These are phyloP conservation scores for Fonsecaea pugnacius DNA, from an alignment of 2,329 filamentous ascomycete species.

Conservation along the genomic window DNA sequence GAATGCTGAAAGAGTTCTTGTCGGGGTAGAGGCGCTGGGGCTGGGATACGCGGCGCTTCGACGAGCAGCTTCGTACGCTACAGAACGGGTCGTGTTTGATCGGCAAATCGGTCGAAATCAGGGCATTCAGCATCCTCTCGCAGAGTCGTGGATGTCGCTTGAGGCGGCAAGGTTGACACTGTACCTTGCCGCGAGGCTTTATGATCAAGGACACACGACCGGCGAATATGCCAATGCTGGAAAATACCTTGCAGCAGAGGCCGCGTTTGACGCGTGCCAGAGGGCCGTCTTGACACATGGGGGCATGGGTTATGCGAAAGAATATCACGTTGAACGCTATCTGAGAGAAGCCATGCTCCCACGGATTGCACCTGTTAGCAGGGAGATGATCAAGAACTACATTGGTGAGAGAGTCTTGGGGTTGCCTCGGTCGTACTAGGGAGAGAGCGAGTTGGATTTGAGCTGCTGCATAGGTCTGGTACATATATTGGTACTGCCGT, in stretches of 20 bases:
- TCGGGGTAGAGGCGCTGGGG: slow-evolving; percentile 49
- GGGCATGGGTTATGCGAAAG: slow-evolving; percentile 67
- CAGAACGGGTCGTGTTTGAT: slow-evolving; percentile 58
- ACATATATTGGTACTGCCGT: too few relatives aligned
- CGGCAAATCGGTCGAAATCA: slow-evolving; percentile 65
- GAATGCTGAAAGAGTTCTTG: slow-evolving; percentile 46
- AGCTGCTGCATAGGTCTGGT: too few relatives aligned
- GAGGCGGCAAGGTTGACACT: slow-evolving; percentile 66
- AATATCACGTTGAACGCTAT: slow-evolving; percentile 67
- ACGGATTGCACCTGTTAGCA: slow-evolving; percentile 62
- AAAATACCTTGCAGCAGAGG: slow-evolving; percentile 65
- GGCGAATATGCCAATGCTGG: slow-evolving; percentile 61
- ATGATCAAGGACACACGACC: slow-evolving; percentile 58
- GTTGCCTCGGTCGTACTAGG: slow-evolving; percentile 50
- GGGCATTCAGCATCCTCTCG: slow-evolving; percentile 63
- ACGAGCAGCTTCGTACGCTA: slow-evolving; percentile 52
- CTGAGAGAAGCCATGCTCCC: slow-evolving; percentile 64
- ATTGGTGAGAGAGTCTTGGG: slow-evolving; percentile 51
- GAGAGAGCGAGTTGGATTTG: too few relatives aligned
- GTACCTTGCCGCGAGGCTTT: slow-evolving; percentile 64
- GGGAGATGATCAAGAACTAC: slow-evolving; percentile 55
- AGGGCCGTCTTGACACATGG: slow-evolving; percentile 61
- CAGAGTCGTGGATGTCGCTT: slow-evolving; percentile 63
- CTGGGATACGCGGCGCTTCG: slow-evolving; percentile 52
- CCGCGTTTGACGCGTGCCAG: slow-evolving; percentile 64